phyloP scores from a whole-genome alignment of 78 protist genomes.

The Polysphondylium violaceum region DNA sequence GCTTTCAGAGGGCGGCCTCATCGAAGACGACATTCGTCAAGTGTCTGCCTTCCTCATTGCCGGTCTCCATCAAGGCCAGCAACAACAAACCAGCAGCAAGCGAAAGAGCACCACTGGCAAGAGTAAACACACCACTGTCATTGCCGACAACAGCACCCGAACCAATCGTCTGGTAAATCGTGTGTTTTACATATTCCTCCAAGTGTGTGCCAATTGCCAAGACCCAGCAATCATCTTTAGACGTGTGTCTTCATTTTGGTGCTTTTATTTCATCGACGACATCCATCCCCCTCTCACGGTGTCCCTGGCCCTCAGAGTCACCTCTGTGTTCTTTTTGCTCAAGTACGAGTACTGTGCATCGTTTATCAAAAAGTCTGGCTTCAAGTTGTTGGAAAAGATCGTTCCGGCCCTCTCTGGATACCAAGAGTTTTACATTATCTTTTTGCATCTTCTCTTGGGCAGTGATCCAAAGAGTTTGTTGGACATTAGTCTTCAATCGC shows the following conservation, averaged over 20 bases:
- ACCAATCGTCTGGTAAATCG: conserved; percentile 32
- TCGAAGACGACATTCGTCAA: conserved; percentile 57
- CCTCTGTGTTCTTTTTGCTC: conserved; percentile 32
- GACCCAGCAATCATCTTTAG: conserved; percentile 33
- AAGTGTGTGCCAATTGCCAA: conserved; percentile 23
- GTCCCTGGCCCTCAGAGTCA: conserved; percentile 30
- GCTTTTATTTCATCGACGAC: conserved; percentile 66
- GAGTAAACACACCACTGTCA: neutral
- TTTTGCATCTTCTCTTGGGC: conserved; percentile 44
- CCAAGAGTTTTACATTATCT: conserved; percentile 42
- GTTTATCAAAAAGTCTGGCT: conserved; percentile 62
- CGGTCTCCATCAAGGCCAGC: conserved; percentile 11
- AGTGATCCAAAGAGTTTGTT: conserved; percentile 31
- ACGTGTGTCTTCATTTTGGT: conserved; percentile 60
- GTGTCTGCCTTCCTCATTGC: conserved; percentile 34
- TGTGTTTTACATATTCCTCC: conserved; percentile 43
- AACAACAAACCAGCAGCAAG: neutral
- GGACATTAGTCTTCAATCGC: neutral
- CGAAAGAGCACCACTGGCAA: neutral
- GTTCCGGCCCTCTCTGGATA: conserved; percentile 24
- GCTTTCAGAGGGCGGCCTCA: conserved; percentile 5
- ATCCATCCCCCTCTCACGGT: conserved; percentile 47
- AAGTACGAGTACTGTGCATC: conserved; percentile 43
- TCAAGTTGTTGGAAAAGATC: conserved; percentile 41
- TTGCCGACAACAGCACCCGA: neutral